These are phyloP conservation scores for Cryptococcus maquisensis DNA, from an alignment of 1,284 basidiomycete species.

Conservation along the genomic window DNA sequence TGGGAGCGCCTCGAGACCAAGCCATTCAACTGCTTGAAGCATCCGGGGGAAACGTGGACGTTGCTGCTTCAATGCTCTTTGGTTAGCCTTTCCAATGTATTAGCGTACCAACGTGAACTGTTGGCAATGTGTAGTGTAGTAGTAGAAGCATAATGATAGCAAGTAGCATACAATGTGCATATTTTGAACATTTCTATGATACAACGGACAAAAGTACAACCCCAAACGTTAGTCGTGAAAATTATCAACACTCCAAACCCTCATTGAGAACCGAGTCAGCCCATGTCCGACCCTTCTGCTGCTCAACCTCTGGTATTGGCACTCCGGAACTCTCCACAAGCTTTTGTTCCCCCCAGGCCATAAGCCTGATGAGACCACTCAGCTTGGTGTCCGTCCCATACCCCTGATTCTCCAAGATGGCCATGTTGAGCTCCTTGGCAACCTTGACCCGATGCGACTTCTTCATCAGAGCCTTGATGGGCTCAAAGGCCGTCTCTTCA, in stretches of 20 bases:
- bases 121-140: not conserved
- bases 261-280: slow-evolving; percentile 21
- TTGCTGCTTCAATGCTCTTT: slow-evolving; percentile 84
- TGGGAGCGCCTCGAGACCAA: slow-evolving; percentile 70
- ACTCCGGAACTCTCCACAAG: slow-evolving; percentile 56
- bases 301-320: slow-evolving; percentile 20
- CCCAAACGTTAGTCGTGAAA: not conserved
- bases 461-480: slow-evolving; percentile 59
- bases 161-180: not conserved
- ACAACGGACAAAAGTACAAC: not conserved
- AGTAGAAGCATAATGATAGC: no score
- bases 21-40: slow-evolving; percentile 74
- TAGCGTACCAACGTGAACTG: not conserved
- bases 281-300: slow-evolving; percentile 25
- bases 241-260: slow-evolving; percentile 1
- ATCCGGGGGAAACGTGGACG: slow-evolving; percentile 77
- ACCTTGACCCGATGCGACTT: slow-evolving; percentile 86
- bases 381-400: slow-evolving; percentile 91
- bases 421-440: slow-evolving; percentile 85
- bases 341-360: slow-evolving; percentile 82
- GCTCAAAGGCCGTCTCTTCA: slow-evolving; percentile 38
- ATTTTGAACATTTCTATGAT: not conserved
- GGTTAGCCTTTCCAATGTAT: slow-evolving; percentile 39
- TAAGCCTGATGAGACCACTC: slow-evolving; percentile 73
- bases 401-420: slow-evolving; percentile 84